Conservation (phyloP, 495 filamentous ascomycete species). For the Aspergillus bridgeri region DNA sequence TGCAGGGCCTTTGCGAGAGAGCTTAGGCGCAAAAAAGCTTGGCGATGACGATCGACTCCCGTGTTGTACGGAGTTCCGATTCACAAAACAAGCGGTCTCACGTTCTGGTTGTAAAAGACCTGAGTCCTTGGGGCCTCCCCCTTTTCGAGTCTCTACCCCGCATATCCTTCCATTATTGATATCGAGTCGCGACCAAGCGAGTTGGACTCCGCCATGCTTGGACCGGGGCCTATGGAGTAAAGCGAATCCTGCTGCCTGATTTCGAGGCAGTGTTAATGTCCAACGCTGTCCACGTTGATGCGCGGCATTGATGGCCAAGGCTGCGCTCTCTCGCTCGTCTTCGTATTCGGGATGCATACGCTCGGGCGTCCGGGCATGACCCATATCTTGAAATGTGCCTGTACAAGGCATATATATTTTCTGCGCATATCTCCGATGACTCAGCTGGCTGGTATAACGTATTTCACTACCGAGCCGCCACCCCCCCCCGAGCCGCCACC, state of each 20-base stretch:
- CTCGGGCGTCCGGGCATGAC: not conserved
- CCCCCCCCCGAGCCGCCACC: too few relatives aligned
- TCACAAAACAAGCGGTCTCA: too few relatives aligned
- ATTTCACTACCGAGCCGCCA: too few relatives aligned
- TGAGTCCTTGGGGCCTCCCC: not conserved
- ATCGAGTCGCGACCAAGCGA: too few relatives aligned
- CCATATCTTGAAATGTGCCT: not conserved
- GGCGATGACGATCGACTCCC: not conserved
- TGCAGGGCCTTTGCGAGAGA: too few relatives aligned
- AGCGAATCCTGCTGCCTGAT: not conserved
- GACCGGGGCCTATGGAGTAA: not conserved
- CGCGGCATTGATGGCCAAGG: not conserved
- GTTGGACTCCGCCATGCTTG: too few relatives aligned
- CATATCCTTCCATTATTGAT: constrained; percentile 1
- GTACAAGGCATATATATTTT: too few relatives aligned
- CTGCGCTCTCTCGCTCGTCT: constrained; percentile 1
- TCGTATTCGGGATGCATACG: not conserved
- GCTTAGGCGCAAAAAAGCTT: not conserved
- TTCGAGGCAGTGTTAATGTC: not conserved
- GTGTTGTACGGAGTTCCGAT: too few relatives aligned
- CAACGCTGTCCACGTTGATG: not conserved
- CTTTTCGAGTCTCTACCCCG: constrained; percentile 1
- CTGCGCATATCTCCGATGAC: too few relatives aligned
- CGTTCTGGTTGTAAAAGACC: not conserved
- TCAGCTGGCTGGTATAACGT: too few relatives aligned